These are phyloP conservation scores for Zygoascus ofunaensis DNA, from an alignment of 805 yeast species.

Conservation along the genomic window DNA sequence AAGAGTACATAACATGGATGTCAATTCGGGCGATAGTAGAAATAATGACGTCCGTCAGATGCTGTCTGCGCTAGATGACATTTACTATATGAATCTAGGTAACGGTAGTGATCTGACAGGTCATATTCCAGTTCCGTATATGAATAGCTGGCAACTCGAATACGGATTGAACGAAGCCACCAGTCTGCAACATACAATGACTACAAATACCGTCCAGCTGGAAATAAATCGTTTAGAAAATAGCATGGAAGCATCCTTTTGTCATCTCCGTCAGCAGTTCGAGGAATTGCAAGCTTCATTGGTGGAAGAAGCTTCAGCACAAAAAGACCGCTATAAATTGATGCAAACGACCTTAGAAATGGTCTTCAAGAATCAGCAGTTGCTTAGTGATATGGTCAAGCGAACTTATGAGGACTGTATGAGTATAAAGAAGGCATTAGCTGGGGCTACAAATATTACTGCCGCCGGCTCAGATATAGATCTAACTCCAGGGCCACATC, in stretches of 20 bases:
- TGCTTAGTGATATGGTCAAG: background rate
- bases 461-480: too few species aligned
- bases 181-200: too few species aligned
- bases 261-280: background rate
- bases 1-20: too few species aligned
- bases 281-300: background rate
- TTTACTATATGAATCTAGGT: background rate
- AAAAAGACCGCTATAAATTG: too few species aligned
- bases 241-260: background rate
- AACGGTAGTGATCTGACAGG: background rate
- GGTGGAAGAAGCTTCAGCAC: too few species aligned
- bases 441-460: background rate
- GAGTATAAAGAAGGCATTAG: background rate
- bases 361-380: background rate
- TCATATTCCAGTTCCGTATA: too few species aligned
- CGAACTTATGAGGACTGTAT: background rate
- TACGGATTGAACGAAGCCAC: too few species aligned
- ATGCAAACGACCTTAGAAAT: too few species aligned
- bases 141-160: too few species aligned
- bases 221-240: background rate
- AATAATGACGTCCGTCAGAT: background rate
- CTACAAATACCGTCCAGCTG: background rate
- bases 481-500: too few species aligned
- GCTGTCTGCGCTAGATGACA: background rate
- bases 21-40: too few species aligned